Conservation (phyloP, 2,329 filamentous ascomycete species). For the Colletotrichum australisinense region DNA sequence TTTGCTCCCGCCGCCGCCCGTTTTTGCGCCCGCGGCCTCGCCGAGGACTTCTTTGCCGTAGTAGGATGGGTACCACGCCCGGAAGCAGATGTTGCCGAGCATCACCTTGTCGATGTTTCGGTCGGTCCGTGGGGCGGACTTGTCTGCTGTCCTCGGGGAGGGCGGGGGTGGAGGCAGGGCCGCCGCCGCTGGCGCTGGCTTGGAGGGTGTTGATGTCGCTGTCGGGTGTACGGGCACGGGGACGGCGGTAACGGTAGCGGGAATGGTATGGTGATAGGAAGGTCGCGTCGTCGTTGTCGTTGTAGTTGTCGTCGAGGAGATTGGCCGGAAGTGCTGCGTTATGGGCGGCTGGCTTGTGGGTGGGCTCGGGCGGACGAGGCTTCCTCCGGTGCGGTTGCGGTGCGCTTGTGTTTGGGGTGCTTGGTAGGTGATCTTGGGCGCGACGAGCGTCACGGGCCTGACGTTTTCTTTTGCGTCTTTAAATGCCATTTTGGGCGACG, state of each 20-base stretch:
- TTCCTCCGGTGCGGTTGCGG: conserved; percentile 21
- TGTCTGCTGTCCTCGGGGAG: conserved; percentile 37
- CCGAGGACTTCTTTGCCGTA: conserved; percentile 80
- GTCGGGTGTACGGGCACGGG: conserved; percentile 23
- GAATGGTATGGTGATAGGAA: not conserved
- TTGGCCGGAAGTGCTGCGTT: conserved; percentile 29
- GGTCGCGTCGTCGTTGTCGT: not conserved
- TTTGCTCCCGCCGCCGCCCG: conserved; percentile 23
- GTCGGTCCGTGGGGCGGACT: conserved; percentile 59
- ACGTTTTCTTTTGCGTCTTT: conserved; percentile 40
- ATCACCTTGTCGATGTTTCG: conserved; percentile 90
- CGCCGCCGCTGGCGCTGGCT: conserved; percentile 38
- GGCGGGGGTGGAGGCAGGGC: not conserved
- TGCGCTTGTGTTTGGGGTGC: conserved; percentile 46
- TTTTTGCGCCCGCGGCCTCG: conserved; percentile 47
- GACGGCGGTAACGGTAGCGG: conserved; percentile 19
- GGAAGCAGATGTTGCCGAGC: conserved; percentile 84
- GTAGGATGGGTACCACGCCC: conserved; percentile 93
- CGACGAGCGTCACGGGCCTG: conserved; percentile 49
- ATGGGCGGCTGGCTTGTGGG: conserved; percentile 37
- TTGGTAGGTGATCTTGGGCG: conserved; percentile 55
- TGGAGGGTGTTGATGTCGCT: conserved; percentile 38
- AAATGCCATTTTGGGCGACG: conserved; percentile 10
- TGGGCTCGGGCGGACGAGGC: conserved; percentile 35
- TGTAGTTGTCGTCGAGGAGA: not conserved